Conservation (phyloP, 2,329 filamentous ascomycete genomes). For the Penicillium hesseltinei region DNA sequence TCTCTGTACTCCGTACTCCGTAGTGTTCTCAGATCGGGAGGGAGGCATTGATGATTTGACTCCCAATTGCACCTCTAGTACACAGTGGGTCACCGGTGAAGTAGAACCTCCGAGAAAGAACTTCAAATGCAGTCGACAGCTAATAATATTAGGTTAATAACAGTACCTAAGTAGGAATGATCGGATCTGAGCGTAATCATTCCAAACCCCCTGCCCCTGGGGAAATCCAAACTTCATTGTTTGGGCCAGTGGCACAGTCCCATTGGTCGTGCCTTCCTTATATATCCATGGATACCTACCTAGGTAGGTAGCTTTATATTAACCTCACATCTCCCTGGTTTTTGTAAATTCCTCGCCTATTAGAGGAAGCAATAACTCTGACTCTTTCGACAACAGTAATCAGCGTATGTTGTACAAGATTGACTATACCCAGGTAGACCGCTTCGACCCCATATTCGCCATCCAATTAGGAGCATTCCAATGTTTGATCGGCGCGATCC, state of each 20-base stretch:
- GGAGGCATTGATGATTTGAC: not conserved
- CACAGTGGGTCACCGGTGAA: not conserved
- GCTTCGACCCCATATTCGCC: slow-evolving; percentile 58
- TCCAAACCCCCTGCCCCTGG: not conserved
- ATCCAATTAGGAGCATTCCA: slow-evolving; percentile 60
- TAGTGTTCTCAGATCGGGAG: not conserved
- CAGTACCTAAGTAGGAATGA: not conserved
- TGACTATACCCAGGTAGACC: slow-evolving; percentile 54
- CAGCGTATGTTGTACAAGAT: slow-evolving; percentile 52
- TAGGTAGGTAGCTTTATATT: not conserved
- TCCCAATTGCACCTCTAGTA: not conserved
- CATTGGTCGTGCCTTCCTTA: not conserved
- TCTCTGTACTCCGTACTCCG: not conserved
- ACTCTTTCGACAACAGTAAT: slow-evolving; percentile 39
- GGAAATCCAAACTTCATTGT: not conserved
- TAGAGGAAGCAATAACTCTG: not conserved
- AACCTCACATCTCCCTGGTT: not conserved
- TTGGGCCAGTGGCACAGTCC: not conserved
- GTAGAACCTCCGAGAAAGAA: not conserved
- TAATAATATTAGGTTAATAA: not conserved
- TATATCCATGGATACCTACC: not conserved
- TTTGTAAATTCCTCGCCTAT: not conserved
- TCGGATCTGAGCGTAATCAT: not conserved
- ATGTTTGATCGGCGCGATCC: slow-evolving; percentile 56
- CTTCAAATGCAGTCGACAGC: not conserved